Conservation (phyloP, 2,329 filamentous ascomycete species). For the Penicillium frequentans region DNA sequence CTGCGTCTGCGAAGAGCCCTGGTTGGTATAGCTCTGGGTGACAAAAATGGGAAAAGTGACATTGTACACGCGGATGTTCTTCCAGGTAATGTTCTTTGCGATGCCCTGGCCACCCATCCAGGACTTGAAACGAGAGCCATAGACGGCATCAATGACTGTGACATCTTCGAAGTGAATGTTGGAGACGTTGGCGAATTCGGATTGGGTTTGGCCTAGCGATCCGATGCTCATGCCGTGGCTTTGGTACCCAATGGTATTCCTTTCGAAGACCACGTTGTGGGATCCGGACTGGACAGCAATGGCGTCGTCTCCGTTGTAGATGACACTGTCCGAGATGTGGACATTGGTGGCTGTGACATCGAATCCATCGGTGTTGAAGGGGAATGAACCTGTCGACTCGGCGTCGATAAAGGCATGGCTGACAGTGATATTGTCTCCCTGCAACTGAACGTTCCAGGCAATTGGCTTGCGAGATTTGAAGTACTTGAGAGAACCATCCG, state of each 20-base stretch:
- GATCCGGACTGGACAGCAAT: conserved; percentile 42
- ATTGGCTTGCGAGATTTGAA: conserved; percentile 48
- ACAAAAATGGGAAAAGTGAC: conserved; percentile 50
- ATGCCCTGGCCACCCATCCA: conserved; percentile 46
- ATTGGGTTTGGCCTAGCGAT: conserved; percentile 41
- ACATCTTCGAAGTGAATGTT: conserved; percentile 46
- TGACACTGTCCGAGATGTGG: conserved; percentile 30
- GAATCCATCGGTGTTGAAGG: conserved; percentile 44
- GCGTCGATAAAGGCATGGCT: conserved; percentile 44
- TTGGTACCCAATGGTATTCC: conserved; percentile 46
- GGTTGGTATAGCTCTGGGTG: conserved; percentile 48
- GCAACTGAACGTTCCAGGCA: conserved; percentile 44
- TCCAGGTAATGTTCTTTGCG: conserved; percentile 47
- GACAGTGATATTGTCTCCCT: conserved; percentile 43
- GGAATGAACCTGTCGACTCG: conserved; percentile 37
- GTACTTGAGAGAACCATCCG: conserved; percentile 37
- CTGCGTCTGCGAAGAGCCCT: conserved; percentile 34
- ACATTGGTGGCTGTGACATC: conserved; percentile 32
- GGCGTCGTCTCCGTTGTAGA: conserved; percentile 48
- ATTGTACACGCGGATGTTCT: conserved; percentile 45
- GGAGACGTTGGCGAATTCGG: conserved; percentile 39
- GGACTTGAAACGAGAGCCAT: conserved; percentile 47
- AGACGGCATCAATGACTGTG: conserved; percentile 44
- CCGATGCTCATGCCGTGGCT: conserved; percentile 48
- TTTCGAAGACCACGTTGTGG: conserved; percentile 40